Percentiles rank a stretch among this genome's conserved stretches.
phyloP scores from a whole-genome alignment of 441 rosid genomes.

The Brassica hybrid region DNA sequence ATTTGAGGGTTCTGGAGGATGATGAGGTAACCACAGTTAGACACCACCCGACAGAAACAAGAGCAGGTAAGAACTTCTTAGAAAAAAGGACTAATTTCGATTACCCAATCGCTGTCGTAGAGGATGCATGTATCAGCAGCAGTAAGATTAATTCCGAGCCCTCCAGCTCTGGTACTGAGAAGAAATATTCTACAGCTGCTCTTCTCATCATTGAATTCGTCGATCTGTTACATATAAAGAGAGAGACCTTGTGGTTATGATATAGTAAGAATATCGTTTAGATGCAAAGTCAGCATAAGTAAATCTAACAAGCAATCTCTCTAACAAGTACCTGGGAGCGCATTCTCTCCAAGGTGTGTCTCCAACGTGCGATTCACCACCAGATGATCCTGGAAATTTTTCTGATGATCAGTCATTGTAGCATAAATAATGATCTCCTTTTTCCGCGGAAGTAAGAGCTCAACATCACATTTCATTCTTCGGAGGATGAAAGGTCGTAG shows the following conservation, averaged over 20 bases:
- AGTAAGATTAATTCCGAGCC: slow-evolving; percentile 97
- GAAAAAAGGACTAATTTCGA: slow-evolving; percentile 11
- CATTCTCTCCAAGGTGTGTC: slow-evolving; percentile 56
- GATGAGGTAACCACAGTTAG: slow-evolving; percentile 32
- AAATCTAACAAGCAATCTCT: not conserved
- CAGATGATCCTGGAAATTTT: slow-evolving; percentile 86
- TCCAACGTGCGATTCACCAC: slow-evolving; percentile 77
- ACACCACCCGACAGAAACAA: slow-evolving; percentile 15
- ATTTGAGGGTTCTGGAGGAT: slow-evolving; percentile 87
- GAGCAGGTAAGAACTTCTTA: slow-evolving; percentile 2
- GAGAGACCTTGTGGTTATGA: slow-evolving; percentile 6
- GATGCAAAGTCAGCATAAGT: not conserved
- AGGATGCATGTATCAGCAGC: slow-evolving; percentile 96
- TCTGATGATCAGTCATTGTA: slow-evolving; percentile 85
- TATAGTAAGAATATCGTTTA: slow-evolving; percentile 7
- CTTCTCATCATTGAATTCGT: slow-evolving; percentile 78
- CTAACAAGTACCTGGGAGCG: slow-evolving; percentile 48
- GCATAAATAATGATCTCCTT: slow-evolving; percentile 96
- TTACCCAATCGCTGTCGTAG: slow-evolving; percentile 99
- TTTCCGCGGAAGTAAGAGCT: slow-evolving; percentile 85
- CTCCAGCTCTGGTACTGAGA: slow-evolving; percentile 99
- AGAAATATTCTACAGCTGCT: slow-evolving; percentile 77
- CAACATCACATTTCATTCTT: slow-evolving; percentile 94
- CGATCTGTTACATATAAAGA: slow-evolving; percentile 56
- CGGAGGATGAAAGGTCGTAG: slow-evolving; percentile 97